Base-by-base conservation (phyloP, 2,329 filamentous ascomycete genomes). In the Dactylellina haptotyla region DNA sequence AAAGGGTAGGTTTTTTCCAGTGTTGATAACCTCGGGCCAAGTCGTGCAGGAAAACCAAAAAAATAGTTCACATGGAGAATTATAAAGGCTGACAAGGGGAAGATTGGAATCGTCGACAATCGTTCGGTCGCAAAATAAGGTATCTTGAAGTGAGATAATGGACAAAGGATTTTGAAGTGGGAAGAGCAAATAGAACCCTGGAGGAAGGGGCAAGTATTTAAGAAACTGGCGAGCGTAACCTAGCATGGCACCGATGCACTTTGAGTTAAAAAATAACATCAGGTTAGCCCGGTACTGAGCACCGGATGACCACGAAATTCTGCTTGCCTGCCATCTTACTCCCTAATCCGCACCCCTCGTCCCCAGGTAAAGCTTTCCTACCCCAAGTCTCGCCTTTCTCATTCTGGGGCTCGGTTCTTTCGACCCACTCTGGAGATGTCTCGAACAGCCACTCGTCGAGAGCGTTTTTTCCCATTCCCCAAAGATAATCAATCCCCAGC, bases 151-250 rank as follows among this genome's bases (percentile, higher is more conserved):
- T 30, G 28, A 56, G 53, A 64, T 45, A 59, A 50, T 43, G 34
- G 45, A 37, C 39, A 72, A 59, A 30, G 54, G 56, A 62, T 66
- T 56, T 74, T 59, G 61, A 74, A 66, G 56, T 53, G 54, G 57
- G 57, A 34, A 62, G 63, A 67, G 48, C 34, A 30, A 56, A 34
- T 57, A 67, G 57, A 74, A 74, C 61, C 54, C 61, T 66, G 61
- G 69, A 73, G 69, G 69, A 72, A 73, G 54, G 61, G 62, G 61
- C 69, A 73, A 73, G 67, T 73, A 73, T 73, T 73, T 73, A 73
- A 66, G 61, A 73, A 73, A 66, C 51, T 43, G 61, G 61, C 61
- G 67, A 65, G 50, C 50, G 65, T 59, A 70, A 53, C 48, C 67
- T 51, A 37, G 59, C 51, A 59, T 57, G 58, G 34, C 37, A 61